A percentile compares a stretch with the other conserved stretches of the same genome.
Evolutionary conservation across 495 filamentous ascomycete genomes (phyloP).

Genomic region (Hyaloscypha variabilis): DNA sequence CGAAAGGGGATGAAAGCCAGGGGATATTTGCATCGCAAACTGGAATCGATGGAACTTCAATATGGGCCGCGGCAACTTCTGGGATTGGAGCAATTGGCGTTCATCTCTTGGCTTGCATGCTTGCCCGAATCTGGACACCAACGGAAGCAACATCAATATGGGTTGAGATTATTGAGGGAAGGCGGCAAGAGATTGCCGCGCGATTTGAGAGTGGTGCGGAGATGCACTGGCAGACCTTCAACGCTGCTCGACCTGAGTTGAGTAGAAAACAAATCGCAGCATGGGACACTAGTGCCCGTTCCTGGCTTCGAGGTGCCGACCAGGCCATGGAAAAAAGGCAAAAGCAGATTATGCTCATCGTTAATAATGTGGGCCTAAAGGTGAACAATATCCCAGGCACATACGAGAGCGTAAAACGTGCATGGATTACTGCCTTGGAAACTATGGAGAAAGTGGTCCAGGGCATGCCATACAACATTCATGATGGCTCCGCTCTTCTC

Average conservation of each 20-base stretch:
- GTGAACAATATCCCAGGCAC: constrained; percentile 25
- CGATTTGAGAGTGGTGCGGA: no score
- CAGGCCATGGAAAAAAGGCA: constrained; percentile 25
- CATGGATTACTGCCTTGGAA: constrained; percentile 34
- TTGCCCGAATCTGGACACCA: constrained; percentile 35
- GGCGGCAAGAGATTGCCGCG: no score
- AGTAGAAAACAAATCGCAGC: constrained; percentile 34
- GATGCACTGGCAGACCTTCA: no score
- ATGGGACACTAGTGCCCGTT: constrained; percentile 42
- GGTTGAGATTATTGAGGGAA: constrained; percentile 29
- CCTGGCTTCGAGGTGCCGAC: constrained; percentile 41
- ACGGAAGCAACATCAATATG: constrained; percentile 42
- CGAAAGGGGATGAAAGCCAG: constrained; percentile 4
- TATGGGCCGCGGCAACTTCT: constrained; percentile 48
- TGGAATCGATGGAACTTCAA: constrained; percentile 36
- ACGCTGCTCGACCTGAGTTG: no score
- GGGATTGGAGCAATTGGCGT: constrained; percentile 32
- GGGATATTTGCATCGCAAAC: constrained; percentile 22
- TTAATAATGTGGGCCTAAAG: constrained; percentile 2
- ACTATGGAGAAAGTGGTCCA: constrained; percentile 33
- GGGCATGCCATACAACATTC: constrained; percentile 30
- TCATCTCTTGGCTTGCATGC: constrained; percentile 43
- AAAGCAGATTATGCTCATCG: constrained; percentile 20
- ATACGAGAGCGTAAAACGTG: constrained; percentile 36
- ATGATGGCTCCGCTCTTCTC: constrained; percentile 32